These are phyloP conservation scores for Cryphonectria nitschkei DNA, from an alignment of 2,329 filamentous ascomycete species.

Conservation along the genomic window DNA sequence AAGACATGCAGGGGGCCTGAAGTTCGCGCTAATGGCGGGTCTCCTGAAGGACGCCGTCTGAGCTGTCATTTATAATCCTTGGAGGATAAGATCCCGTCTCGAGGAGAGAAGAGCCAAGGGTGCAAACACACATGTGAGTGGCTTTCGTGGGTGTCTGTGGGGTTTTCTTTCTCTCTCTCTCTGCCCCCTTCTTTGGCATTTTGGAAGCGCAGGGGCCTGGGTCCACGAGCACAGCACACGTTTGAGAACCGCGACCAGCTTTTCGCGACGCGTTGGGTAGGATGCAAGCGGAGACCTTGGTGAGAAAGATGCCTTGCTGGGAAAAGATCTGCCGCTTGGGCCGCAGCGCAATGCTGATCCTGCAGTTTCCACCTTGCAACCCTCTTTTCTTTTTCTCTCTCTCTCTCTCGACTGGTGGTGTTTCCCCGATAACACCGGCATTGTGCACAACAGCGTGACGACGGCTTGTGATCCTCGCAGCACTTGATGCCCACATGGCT, in stretches of 20 bases:
- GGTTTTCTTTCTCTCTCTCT: background rate
- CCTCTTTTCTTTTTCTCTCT: background rate
- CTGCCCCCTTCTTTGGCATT: background rate
- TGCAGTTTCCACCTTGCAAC: background rate
- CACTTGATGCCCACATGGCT: background rate
- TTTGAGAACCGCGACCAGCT: background rate
- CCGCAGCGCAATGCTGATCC: conserved; percentile 4
- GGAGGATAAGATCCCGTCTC: background rate
- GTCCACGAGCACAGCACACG: background rate
- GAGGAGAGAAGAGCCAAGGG: background rate
- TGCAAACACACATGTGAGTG: background rate
- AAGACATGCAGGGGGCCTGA: background rate
- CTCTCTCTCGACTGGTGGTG: too few species aligned
- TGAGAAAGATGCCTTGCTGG: background rate
- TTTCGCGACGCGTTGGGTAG: background rate
- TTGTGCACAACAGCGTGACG: background rate
- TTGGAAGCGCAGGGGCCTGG: background rate
- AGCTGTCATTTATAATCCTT: background rate
- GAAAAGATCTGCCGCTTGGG: conserved; percentile 12
- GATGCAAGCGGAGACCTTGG: background rate
- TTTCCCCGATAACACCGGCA: background rate
- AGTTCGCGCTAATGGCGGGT: conserved; percentile 8
- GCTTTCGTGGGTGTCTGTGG: background rate
- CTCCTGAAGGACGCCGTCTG: background rate
- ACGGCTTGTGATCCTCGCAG: background rate